Base-by-base conservation (phyloP, 192 early-diverging fungal species). In the Coemansia sp. region DNA sequence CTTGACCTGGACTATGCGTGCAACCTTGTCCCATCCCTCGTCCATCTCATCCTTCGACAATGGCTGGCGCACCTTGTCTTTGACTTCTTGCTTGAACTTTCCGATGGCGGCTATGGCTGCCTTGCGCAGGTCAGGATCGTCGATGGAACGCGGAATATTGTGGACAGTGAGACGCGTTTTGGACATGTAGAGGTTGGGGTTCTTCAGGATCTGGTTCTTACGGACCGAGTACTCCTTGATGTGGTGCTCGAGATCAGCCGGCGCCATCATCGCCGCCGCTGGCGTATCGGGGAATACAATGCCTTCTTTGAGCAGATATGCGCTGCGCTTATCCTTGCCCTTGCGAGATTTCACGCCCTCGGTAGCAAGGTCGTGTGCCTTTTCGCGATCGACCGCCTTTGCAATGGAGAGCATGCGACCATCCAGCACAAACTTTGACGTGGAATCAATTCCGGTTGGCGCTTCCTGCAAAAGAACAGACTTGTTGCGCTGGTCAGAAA, bases 241-340 rank as follows among this genome's bases (percentile, higher is more conserved):
- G 60, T 91, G 89, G 42, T 93, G 88, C 73, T 96, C 94, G n/a
- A 80, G 69, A n/a, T 96, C 73, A 55, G 94, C 91, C 2, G 86
- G 74, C 10, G 89, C 71, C 68, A 98, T 76, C 8, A 79, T 78
- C 37, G 81, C 74, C 3, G 93, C 93, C 1, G 87, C 89, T 6
- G 88, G 87, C 20, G 93, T 87, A 47, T 93, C 87, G 1, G 91
- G 89, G 67, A 93, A 94, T 54, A 98, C 84, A 28, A 94, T 87
- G 61, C 93, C 94, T 82, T 98, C 95, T 48, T 90, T 86, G 77
- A 96, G 87, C 67, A 98, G 72, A 65, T 97, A 98, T 30, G 93
- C 52, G 67, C 90, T 90, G 31, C 96, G 91, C 53, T 86, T 84
- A 74, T 98, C 96, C 52, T 88, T 85, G 30, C 74, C 67, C 58